These are phyloP conservation scores for Ruellia speciosa DNA, from an alignment of 305 asterid species.

Conservation along the genomic window DNA sequence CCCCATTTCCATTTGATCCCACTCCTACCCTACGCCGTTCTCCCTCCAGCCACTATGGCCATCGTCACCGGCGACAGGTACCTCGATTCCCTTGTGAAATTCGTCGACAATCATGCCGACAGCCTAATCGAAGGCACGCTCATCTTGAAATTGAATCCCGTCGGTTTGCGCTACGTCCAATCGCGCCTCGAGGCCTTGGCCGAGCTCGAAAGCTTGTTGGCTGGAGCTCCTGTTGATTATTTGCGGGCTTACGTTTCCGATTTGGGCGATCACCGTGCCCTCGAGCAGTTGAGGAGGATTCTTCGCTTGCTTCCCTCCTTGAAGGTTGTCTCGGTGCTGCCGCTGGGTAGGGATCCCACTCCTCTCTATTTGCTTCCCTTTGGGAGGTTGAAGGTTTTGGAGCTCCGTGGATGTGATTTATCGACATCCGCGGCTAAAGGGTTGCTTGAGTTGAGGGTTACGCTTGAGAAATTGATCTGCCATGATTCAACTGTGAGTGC, in stretches of 20 bases:
- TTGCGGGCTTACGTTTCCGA: slow-evolving; percentile 90
- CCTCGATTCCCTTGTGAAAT: slow-evolving; percentile 77
- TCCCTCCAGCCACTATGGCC: slow-evolving; percentile 39
- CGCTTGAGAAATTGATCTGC: slow-evolving; percentile 88
- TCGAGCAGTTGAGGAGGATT: slow-evolving; percentile 85
- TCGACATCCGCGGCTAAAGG: slow-evolving; percentile 81
- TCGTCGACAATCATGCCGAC: slow-evolving; percentile 70
- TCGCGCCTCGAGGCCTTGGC: slow-evolving; percentile 79
- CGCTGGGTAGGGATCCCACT: slow-evolving; percentile 78
- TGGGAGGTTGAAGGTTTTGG: slow-evolving; percentile 69
- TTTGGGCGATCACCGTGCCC: slow-evolving; percentile 95
- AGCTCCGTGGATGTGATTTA: slow-evolving; percentile 88
- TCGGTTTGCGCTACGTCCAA: slow-evolving; percentile 79
- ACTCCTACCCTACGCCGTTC: neutral
- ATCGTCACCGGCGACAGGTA: slow-evolving; percentile 77
- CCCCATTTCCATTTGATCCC: slow-evolving; percentile 16
- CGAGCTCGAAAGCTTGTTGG: slow-evolving; percentile 73
- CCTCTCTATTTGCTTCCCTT: slow-evolving; percentile 69
- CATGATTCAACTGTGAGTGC: slow-evolving; percentile 79
- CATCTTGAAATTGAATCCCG: slow-evolving; percentile 79
- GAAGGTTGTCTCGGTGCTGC: slow-evolving; percentile 73
- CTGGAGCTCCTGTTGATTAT: slow-evolving; percentile 96
- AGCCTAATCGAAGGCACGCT: slow-evolving; percentile 68
- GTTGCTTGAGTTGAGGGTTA: slow-evolving; percentile 70
- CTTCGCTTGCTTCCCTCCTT: slow-evolving; percentile 66